Evolutionary conservation across 768 basidiomycete genomes (phyloP).

Genomic region (Tylopilus plumbeoviolaceoides): DNA sequence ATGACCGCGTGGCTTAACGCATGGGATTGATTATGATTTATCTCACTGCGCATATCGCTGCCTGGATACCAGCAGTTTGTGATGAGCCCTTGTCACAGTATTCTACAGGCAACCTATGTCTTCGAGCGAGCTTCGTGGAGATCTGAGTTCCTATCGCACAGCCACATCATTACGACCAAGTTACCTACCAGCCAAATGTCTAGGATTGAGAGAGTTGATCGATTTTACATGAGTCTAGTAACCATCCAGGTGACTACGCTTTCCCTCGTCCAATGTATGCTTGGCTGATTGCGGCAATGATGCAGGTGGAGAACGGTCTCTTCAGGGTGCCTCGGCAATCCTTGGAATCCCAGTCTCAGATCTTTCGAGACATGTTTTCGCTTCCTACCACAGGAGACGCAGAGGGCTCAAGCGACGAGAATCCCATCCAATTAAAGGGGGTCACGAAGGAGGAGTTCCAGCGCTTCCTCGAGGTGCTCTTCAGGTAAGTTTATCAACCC

Average conservation of each 20-base stretch:
- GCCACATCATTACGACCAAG: no score
- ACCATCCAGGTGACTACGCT: constrained; percentile 9
- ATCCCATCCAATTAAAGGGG: constrained; percentile 22
- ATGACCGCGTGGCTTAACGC: no score
- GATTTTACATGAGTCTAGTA: constrained; percentile 4
- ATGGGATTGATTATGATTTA: no score
- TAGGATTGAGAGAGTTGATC: background rate
- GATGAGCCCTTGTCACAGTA: no score
- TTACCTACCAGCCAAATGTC: background rate
- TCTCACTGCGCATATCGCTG: no score
- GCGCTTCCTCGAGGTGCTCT: constrained; percentile 22
- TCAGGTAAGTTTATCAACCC: constrained; percentile 9
- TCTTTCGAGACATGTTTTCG: constrained; percentile 27
- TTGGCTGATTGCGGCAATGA: background rate
- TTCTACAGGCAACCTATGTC: no score
- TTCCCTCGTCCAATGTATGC: background rate
- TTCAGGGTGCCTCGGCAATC: constrained; percentile 26
- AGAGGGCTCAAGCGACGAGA: constrained; percentile 19
- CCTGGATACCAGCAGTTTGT: no score
- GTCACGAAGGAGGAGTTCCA: constrained; percentile 24
- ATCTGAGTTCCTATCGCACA: no score
- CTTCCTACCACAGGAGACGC: constrained; percentile 9
- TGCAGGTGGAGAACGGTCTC: constrained; percentile 26
- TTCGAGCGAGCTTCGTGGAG: no score
- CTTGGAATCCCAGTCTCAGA: constrained; percentile 20